Evolutionary conservation across 176 grass and related monocot species (phyloP).

Genomic region (Zea mays): Zm-B73-REFERENCE-NAM-5.0 NC_050096.1:21838001-21838500

Average conservation of each 20-base stretch:
- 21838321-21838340: slow-evolving; percentile 52
- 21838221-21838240: slow-evolving; percentile 34
- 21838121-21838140: slow-evolving; percentile 2
- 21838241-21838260: slow-evolving; percentile 43
- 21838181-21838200: slow-evolving; percentile 38
- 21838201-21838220: slow-evolving; percentile 34
- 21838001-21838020: background rate
- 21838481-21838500: slow-evolving; percentile 5
- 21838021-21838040: background rate
- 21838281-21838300: slow-evolving; percentile 59
- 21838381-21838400: slow-evolving; percentile 14
- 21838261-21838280: slow-evolving; percentile 47
- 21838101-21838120: slow-evolving; percentile 41
- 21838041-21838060: slow-evolving; percentile 18
- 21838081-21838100: slow-evolving; percentile 23
- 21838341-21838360: slow-evolving; percentile 42
- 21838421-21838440: background rate
- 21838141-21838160: slow-evolving; percentile 18
- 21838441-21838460: slow-evolving; percentile 5
- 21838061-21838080: slow-evolving; percentile 39
- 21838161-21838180: slow-evolving; percentile 30
- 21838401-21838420: slow-evolving; percentile 31
- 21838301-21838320: slow-evolving; percentile 51
- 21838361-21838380: slow-evolving; percentile 39
- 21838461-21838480: slow-evolving; percentile 35